A percentile compares a stretch with the other conserved stretches of the same genome.
phyloP scores from a whole-genome alignment of 257 asterid genomes.

The Cinchona pubescens region DNA sequence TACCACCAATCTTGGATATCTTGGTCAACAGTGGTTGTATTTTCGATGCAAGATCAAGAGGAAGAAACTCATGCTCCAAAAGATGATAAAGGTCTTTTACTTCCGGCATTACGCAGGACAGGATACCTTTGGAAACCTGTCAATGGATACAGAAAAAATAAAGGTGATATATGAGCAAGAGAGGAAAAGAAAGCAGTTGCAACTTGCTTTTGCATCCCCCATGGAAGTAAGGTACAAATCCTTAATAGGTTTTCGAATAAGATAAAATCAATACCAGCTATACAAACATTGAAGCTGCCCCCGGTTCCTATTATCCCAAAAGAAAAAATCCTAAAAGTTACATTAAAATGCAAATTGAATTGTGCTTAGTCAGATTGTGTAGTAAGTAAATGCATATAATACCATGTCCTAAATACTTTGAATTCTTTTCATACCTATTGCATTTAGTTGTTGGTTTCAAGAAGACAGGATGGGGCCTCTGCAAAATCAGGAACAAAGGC shows the following conservation, averaged over 20 bases:
- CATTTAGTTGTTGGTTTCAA: not conserved
- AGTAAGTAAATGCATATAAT: not conserved
- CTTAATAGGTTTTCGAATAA: not conserved
- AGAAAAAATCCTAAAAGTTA: not conserved
- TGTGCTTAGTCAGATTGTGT: not conserved
- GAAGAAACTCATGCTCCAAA: slow-evolving; percentile 73
- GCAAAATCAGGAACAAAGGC: not conserved
- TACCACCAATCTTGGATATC: slow-evolving; percentile 71
- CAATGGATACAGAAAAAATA: not conserved
- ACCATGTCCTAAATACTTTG: not conserved
- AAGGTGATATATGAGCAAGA: not conserved
- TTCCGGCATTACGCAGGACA: slow-evolving; percentile 82
- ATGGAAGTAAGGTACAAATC: not conserved
- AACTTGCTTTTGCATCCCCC: not conserved
- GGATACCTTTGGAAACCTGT: slow-evolving; percentile 79
- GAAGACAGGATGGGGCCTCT: not conserved
- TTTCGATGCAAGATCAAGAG: slow-evolving; percentile 68
- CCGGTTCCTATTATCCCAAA: not conserved
- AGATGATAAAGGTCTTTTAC: slow-evolving; percentile 72
- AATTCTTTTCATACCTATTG: not conserved
- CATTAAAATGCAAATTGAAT: not conserved
- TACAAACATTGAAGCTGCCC: not conserved
- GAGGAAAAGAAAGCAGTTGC: not conserved
- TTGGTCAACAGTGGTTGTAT: slow-evolving; percentile 60
- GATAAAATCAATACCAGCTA: no score